Conservation (phyloP, 73 alveolate species). For the Paramecium primaurelia region DNA sequence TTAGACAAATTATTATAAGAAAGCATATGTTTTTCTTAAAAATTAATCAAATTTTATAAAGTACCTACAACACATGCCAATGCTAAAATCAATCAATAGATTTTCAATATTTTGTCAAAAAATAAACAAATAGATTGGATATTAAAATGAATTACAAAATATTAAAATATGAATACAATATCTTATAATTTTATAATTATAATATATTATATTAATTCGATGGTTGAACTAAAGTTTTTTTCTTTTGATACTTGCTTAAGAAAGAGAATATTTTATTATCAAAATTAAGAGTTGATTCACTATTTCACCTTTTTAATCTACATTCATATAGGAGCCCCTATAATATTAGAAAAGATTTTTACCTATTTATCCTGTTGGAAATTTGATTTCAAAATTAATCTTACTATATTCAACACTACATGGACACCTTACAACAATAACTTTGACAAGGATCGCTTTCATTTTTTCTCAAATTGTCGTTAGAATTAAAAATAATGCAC, state of each 20-base stretch:
- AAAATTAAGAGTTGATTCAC: background rate
- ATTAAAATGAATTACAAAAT: no score
- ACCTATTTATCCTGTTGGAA: background rate
- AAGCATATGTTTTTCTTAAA: no score
- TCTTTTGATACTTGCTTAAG: constrained; percentile 5
- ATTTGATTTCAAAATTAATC: background rate
- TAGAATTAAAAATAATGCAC: background rate
- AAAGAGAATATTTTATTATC: background rate
- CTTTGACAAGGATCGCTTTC: background rate
- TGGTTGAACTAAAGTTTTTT: background rate
- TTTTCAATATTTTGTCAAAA: no score
- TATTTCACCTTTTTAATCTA: background rate
- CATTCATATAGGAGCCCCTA: background rate
- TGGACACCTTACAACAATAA: background rate
- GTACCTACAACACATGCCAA: no score
- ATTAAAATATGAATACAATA: no score
- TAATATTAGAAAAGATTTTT: background rate
- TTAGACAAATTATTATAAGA: no score
- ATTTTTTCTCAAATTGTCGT: background rate
- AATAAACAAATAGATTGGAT: no score
- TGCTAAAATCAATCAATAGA: no score
- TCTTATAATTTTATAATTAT: background rate
- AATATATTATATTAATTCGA: constrained; percentile 2
- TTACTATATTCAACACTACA: background rate
- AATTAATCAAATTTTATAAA: no score